phyloP scores from a whole-genome alignment of 1,139 yeast species.

The Torulaspora globosa region DNA sequence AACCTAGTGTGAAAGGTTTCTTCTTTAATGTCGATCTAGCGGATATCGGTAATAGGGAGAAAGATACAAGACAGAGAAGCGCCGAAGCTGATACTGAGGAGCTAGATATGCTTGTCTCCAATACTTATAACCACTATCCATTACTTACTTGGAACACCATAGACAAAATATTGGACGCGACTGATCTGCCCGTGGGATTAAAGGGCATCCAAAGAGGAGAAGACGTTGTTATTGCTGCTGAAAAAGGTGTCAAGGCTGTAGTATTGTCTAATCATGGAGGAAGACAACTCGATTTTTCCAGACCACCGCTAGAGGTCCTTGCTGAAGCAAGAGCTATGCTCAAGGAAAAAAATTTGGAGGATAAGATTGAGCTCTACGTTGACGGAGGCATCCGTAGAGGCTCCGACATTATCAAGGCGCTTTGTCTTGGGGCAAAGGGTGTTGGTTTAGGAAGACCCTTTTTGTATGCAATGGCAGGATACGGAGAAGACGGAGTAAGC shows the following conservation, averaged over 20 bases:
- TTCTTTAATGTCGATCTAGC: conserved; percentile 94
- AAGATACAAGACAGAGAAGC: conserved; percentile 42
- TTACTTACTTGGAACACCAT: conserved; percentile 48
- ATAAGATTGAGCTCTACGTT: conserved; percentile 43
- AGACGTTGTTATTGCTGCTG: conserved; percentile 62
- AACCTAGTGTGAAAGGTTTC: conserved; percentile 69
- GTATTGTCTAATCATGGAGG: conserved; percentile 76
- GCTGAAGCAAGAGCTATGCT: conserved; percentile 59
- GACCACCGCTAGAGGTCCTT: conserved; percentile 64
- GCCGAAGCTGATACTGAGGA: conserved; percentile 58
- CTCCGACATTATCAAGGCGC: conserved; percentile 60
- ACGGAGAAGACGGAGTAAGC: conserved; percentile 73
- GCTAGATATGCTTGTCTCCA: conserved; percentile 52
- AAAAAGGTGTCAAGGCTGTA: conserved; percentile 68
- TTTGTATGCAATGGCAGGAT: conserved; percentile 64
- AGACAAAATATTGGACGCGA: conserved; percentile 41
- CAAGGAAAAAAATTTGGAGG: conserved; percentile 50
- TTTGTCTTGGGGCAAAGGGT: conserved; percentile 70
- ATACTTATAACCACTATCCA: not conserved
- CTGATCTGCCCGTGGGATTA: conserved; percentile 49
- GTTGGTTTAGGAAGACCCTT: conserved; percentile 74
- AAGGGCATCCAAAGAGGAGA: conserved; percentile 70
- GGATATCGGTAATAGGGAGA: conserved; percentile 85
- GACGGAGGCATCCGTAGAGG: conserved; percentile 62
- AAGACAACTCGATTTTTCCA: conserved; percentile 62